phyloP scores from a whole-genome alignment of 441 rosid species.

The Erodium moschatum region DNA sequence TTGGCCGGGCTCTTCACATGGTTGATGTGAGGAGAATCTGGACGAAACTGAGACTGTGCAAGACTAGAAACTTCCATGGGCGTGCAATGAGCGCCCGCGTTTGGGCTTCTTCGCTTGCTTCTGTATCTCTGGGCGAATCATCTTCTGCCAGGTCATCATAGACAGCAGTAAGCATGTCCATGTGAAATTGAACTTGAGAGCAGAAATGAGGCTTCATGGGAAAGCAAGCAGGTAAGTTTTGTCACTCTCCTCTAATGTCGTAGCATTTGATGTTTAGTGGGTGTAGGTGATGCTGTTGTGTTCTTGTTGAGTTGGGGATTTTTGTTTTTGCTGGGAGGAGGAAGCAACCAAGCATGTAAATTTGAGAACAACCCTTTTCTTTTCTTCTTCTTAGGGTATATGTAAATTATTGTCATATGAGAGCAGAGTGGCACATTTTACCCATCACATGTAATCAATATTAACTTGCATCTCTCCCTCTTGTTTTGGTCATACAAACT shows the following conservation, averaged over 20 bases:
- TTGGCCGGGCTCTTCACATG: conserved; percentile 52
- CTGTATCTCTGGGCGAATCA: conserved; percentile 73
- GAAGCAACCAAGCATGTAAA: conserved; percentile 48
- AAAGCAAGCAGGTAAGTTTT: too few relatives aligned
- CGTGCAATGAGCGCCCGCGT: conserved; percentile 63
- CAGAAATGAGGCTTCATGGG: conserved; percentile 10
- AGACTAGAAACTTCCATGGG: conserved; percentile 62
- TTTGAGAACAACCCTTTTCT: conserved; percentile 30
- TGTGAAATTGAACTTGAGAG: conserved; percentile 3
- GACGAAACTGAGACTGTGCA: conserved; percentile 52
- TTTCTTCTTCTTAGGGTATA: conserved; percentile 8
- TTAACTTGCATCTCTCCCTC: too few relatives aligned
- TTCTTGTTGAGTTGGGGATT: conserved; percentile 25
- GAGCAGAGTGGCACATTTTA: not conserved
- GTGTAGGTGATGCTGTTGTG: conserved; percentile 25
- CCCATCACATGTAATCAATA: too few relatives aligned
- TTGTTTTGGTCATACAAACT: too few relatives aligned
- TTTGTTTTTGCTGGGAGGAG: conserved; percentile 13
- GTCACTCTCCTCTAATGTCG: too few relatives aligned
- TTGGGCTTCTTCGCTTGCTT: conserved; percentile 84
- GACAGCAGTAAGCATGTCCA: not conserved
- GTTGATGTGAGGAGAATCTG: conserved; percentile 73
- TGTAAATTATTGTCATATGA: conserved; percentile 36
- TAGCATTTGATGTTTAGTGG: too few relatives aligned
- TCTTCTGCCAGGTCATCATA: conserved; percentile 44